Evolutionary conservation across 176 grass and related monocot species (phyloP).

Genomic region (Secale cereale): DNA sequence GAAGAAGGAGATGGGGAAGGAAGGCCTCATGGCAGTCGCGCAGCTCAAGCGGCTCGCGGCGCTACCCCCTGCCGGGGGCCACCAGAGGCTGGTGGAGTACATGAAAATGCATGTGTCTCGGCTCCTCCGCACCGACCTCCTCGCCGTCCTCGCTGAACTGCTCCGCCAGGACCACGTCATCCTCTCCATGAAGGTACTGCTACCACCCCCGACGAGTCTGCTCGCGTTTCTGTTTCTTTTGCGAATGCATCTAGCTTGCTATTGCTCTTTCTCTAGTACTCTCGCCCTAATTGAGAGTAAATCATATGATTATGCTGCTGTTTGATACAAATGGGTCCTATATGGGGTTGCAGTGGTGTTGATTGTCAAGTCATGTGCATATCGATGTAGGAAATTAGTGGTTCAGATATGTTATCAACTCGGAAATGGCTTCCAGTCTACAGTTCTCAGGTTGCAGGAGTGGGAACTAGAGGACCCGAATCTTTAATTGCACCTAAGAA

Average conservation of each 20-base stretch:
- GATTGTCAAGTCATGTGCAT: background rate
- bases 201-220: background rate
- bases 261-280: background rate
- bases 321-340: background rate
- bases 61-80: constrained; percentile 26
- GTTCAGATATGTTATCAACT: background rate
- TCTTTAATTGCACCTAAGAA: background rate
- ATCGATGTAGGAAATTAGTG: background rate
- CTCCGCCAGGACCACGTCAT: constrained; percentile 78
- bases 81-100: constrained; percentile 58
- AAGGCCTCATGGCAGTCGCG: constrained; percentile 81
- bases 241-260: background rate
- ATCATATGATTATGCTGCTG: background rate
- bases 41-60: constrained; percentile 83
- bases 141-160: constrained; percentile 78
- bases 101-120: constrained; percentile 75
- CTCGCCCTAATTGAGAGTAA: background rate
- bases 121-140: constrained; percentile 78
- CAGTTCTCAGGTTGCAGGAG: background rate
- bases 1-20: constrained; percentile 98
- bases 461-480: background rate
- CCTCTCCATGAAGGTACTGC: constrained; percentile 73
- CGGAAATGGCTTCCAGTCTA: background rate
- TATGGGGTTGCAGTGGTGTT: background rate
- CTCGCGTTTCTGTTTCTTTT: background rate